Percentiles rank a stretch among this genome's conserved stretches.
Conservation (phyloP, 495 filamentous ascomycete species). For the Cercophora samala region DNA sequence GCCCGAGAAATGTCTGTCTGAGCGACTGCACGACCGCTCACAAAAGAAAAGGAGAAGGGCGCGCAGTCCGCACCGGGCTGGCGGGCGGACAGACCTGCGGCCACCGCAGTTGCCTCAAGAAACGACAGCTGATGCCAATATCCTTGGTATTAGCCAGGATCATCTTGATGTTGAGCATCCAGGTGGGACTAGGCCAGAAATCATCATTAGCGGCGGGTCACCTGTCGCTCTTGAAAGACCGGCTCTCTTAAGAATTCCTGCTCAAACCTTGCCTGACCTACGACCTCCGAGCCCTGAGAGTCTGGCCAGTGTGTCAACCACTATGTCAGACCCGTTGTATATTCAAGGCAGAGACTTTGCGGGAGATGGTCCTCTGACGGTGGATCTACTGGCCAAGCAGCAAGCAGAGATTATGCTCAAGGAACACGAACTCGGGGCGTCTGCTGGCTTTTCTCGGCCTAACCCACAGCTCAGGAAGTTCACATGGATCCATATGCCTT, state of each 20-base stretch:
- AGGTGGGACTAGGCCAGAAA: conserved; percentile 28
- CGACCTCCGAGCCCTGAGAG: conserved; percentile 35
- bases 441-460: conserved; percentile 41
- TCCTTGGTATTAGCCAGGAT: neutral
- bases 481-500: conserved; percentile 65
- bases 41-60: neutral
- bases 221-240: conserved; percentile 3
- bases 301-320: conserved; percentile 26
- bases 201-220: conserved; percentile 33
- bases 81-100: neutral
- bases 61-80: neutral
- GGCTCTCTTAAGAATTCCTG: conserved; percentile 29
- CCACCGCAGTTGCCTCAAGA: neutral
- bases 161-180: neutral
- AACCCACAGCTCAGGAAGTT: conserved; percentile 46
- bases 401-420: conserved; percentile 23
- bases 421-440: conserved; percentile 29
- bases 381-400: conserved; percentile 20
- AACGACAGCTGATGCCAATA: conserved; percentile 17
- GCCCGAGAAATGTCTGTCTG: conserved; percentile 41
- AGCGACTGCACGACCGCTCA: conserved; percentile 38
- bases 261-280: conserved; percentile 25
- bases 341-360: conserved; percentile 9
- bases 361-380: conserved; percentile 12
- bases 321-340: conserved; percentile 32